Conservation (phyloP, 768 basidiomycete species). For the Tremella fuciformis region DNA sequence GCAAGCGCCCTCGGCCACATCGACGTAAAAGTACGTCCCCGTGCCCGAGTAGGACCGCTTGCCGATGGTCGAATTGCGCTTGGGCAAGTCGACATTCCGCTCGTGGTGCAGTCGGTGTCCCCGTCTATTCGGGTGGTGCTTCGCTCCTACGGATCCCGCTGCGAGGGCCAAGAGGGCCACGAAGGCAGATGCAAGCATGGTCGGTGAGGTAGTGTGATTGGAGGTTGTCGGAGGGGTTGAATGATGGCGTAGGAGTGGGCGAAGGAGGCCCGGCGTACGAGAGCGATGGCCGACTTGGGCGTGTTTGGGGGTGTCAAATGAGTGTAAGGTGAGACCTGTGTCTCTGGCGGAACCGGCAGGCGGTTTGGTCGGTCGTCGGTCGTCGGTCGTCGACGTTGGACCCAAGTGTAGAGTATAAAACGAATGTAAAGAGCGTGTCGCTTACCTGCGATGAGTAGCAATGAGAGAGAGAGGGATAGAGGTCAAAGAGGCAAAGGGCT, state of each 20-base stretch:
- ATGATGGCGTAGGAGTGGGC: background rate
- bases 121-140: constrained; percentile 1
- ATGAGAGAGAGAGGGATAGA: constrained; percentile 1
- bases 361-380: background rate
- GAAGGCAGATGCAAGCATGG: background rate
- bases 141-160: background rate
- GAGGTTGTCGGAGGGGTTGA: too few species aligned
- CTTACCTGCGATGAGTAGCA: background rate
- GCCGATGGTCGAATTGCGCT: constrained; percentile 1
- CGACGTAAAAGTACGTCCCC: background rate
- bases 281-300: background rate
- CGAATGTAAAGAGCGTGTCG: constrained; percentile 4
- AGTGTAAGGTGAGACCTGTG: too few species aligned
- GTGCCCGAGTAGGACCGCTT: background rate
- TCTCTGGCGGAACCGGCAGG: background rate
- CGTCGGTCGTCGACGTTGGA: constrained; percentile 1
- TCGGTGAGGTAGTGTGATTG: background rate
- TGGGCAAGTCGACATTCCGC: constrained; percentile 1
- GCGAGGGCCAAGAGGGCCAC: background rate
- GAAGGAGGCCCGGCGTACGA: background rate
- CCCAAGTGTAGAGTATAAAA: background rate
- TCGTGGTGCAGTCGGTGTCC: background rate
- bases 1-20: background rate
- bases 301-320: too few species aligned
- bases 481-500: background rate